phyloP scores from a whole-genome alignment of 164 flowering plant species.

The Tetracentron sinense region DNA sequence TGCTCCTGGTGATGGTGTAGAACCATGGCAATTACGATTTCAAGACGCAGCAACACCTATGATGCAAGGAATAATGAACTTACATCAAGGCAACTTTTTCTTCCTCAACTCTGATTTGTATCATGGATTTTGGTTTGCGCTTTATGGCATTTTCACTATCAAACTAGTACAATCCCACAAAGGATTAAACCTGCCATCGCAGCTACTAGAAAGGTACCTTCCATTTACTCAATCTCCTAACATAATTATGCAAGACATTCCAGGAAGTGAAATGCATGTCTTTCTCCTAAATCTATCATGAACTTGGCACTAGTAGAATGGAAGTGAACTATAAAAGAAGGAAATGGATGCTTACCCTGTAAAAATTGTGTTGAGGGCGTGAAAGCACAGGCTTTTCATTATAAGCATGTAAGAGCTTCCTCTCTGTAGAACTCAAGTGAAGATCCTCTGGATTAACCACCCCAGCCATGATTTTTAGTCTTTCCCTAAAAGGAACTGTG shows the following conservation, averaged over 20 bases:
- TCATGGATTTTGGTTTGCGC: too few relatives aligned
- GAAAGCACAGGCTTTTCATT: slow-evolving; percentile 98
- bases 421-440: slow-evolving; percentile 66
- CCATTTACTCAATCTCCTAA: background rate
- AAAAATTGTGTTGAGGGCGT: slow-evolving; percentile 92
- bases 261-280: background rate
- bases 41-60: too few relatives aligned
- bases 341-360: slow-evolving; percentile 66
- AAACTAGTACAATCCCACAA: too few relatives aligned
- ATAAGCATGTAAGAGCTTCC: slow-evolving; percentile 76
- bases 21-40: too few relatives aligned
- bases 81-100: too few relatives aligned
- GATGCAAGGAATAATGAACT: too few relatives aligned
- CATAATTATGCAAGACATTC: background rate
- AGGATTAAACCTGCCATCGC: too few relatives aligned
- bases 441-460: slow-evolving; percentile 90
- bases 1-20: too few relatives aligned
- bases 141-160: too few relatives aligned
- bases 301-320: background rate
- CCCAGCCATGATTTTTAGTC: slow-evolving; percentile 85
- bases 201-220: background rate
- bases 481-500: slow-evolving; percentile 74
- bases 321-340: background rate
- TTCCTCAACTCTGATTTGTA: too few relatives aligned
- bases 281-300: background rate